Conservation (phyloP, 441 rosid species). For the Codiaeum variegatum region DNA sequence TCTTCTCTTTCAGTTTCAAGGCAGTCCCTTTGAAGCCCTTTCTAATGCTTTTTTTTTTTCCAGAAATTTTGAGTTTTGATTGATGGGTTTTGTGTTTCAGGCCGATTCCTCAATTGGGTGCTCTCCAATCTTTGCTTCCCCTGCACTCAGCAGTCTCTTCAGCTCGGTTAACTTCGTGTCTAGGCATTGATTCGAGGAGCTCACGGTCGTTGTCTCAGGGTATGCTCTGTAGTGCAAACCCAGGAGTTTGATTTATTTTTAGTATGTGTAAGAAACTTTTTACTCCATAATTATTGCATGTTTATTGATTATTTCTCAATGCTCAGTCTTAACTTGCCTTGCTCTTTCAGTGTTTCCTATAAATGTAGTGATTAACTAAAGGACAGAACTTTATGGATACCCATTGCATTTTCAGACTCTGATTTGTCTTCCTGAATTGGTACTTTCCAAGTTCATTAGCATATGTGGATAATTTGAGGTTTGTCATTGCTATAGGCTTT, state of each 20-base stretch:
- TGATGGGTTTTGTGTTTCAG: conserved; percentile 37
- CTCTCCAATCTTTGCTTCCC: conserved; percentile 77
- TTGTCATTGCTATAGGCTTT: neutral
- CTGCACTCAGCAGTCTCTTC: conserved; percentile 73
- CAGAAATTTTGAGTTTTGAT: conserved; percentile 14
- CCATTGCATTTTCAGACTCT: neutral
- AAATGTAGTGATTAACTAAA: neutral
- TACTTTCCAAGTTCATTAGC: neutral
- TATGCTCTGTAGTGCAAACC: conserved; percentile 91
- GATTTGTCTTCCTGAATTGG: neutral
- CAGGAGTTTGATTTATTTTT: conserved; percentile 89
- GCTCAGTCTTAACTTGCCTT: neutral
- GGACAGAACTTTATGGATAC: neutral
- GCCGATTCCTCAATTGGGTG: conserved; percentile 57
- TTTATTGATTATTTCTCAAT: neutral
- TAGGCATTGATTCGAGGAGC: conserved; percentile 61
- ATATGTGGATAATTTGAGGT: neutral
- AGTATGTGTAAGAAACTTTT: conserved; percentile 65
- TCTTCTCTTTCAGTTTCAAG: conserved; percentile 50
- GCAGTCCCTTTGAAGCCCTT: conserved; percentile 21
- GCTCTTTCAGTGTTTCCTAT: neutral
- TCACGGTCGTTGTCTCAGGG: conserved; percentile 94
- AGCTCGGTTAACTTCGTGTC: conserved; percentile 85
- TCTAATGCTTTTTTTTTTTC: neutral
- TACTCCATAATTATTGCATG: conserved; percentile 20